Base-by-base conservation (phyloP, 2,329 filamentous ascomycete genomes). In the Exophiala sp. region DNA sequence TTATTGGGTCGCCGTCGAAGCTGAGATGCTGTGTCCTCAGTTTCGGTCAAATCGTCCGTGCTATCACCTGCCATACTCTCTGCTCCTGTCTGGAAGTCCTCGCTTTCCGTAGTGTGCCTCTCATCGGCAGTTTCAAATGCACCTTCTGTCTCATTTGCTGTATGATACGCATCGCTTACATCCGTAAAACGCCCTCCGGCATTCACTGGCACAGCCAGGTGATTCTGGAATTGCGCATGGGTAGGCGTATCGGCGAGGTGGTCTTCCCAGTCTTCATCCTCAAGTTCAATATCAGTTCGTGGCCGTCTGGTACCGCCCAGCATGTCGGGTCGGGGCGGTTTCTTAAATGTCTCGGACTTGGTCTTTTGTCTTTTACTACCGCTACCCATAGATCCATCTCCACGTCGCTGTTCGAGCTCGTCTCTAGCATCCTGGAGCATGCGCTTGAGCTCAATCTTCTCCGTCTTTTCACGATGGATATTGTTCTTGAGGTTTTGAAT, bases 401-500 rank as follows among this genome's bases (percentile, higher is more conserved):
- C 77, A 44, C 82, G 78, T 55, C 85, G 82, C 43, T 83, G 72
- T 70, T 90, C 94, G 24, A 99, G 75, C 66, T 99, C 94, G 68
- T 99, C 94, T 34, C 91, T 85, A 20, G 92, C 87, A 65, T 99
- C 94, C 73, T 97, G 92, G 29, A 97, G 82, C 81, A 99, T 89
- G 55, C 92, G 88, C 72, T 90, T 91, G 50, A 97, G 82, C 72
- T 99, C 94, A 24, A 97, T 82, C 77, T 96, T 99, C 71, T 99
- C 94, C 0, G 92, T 96, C 84, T 97, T 99, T 71, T 99, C 94
- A 33, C 94, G 88, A 70, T 99, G 92, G 43, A 97, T 88, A 65
- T 91, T 95, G 69, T 88, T 91, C 72, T 95, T 91, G 63, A 97
- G 82, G 65, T 90, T 95, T 69, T 97, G 92, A 55, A 99, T 96